A percentile compares a stretch with the other conserved stretches of the same genome.
Conservation (phyloP, 78 protist genomes). For the Dictyostelium purpureum region DNA sequence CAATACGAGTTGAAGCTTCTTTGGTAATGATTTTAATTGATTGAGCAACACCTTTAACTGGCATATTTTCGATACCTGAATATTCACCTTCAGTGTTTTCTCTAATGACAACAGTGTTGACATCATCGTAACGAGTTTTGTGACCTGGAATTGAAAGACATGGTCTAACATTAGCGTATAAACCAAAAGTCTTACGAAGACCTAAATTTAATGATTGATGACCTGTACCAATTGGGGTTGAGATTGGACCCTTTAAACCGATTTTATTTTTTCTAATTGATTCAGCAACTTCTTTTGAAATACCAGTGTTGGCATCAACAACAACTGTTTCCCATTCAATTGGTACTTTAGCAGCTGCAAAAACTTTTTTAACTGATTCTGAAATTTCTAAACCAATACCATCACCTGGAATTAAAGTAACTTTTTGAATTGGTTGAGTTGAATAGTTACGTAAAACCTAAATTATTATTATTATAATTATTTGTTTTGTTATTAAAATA, state of each 20-base stretch:
- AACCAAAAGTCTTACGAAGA: slow-evolving; percentile 85
- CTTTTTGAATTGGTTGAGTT: background rate
- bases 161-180: slow-evolving; percentile 92
- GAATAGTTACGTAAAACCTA: background rate
- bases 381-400: slow-evolving; percentile 93
- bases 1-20: slow-evolving; percentile 86
- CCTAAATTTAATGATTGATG: slow-evolving; percentile 90
- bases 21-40: slow-evolving; percentile 84
- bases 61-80: slow-evolving; percentile 90
- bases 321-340: slow-evolving; percentile 80
- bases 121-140: slow-evolving; percentile 88
- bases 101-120: slow-evolving; percentile 89
- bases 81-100: slow-evolving; percentile 96
- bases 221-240: slow-evolving; percentile 92
- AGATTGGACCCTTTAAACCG: slow-evolving; percentile 89
- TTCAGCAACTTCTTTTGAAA: slow-evolving; percentile 61
- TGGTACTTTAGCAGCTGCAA: slow-evolving; percentile 85
- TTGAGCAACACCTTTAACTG: slow-evolving; percentile 82
- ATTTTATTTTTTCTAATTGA: slow-evolving; percentile 71
- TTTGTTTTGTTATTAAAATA: background rate
- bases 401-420: slow-evolving; percentile 84
- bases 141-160: slow-evolving; percentile 83
- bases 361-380: slow-evolving; percentile 83
- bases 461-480: background rate
- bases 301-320: slow-evolving; percentile 77